A percentile compares a stretch with the other conserved stretches of the same genome.
phyloP scores from a whole-genome alignment of 192 early-diverging fungal species.

The Spizellomyces punctatus region DNA sequence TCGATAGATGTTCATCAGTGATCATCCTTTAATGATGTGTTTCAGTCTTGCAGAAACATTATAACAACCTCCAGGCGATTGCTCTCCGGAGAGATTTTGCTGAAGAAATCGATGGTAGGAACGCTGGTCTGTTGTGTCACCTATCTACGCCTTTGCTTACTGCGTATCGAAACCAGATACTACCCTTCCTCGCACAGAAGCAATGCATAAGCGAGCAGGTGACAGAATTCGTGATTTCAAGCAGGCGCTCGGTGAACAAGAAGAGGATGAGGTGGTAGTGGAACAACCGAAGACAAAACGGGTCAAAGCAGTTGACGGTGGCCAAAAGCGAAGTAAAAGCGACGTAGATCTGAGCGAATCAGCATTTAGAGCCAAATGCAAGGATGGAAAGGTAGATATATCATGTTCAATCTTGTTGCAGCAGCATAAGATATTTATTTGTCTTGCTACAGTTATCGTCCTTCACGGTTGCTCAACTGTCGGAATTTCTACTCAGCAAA shows the following conservation, averaged over 20 bases:
- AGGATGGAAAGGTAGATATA: constrained; percentile 31
- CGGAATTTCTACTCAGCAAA: constrained; percentile 40
- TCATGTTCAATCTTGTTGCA: not conserved
- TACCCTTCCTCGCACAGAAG: constrained; percentile 30
- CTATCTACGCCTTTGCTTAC: no score
- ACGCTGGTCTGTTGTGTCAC: not conserved
- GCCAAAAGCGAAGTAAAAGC: constrained; percentile 5
- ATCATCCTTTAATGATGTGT: not conserved
- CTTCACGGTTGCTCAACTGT: constrained; percentile 45
- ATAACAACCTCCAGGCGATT: constrained; percentile 51
- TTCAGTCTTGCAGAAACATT: constrained; percentile 49
- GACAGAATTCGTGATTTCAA: constrained; percentile 20
- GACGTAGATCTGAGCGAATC: not conserved
- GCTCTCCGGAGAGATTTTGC: constrained; percentile 40
- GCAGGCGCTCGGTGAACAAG: not conserved
- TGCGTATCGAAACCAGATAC: constrained; percentile 16
- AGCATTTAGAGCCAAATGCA: constrained; percentile 5
- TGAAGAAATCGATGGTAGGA: constrained; percentile 43
- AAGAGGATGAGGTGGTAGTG: not conserved
- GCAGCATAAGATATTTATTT: not conserved
- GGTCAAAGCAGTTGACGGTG: not conserved
- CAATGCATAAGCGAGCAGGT: constrained; percentile 23
- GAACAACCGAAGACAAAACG: constrained; percentile 18
- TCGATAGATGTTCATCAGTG: not conserved
- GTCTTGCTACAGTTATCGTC: constrained; percentile 18